Conservation (phyloP, 108 stramenopile species). For the Mediolabrus comicus region DNA sequence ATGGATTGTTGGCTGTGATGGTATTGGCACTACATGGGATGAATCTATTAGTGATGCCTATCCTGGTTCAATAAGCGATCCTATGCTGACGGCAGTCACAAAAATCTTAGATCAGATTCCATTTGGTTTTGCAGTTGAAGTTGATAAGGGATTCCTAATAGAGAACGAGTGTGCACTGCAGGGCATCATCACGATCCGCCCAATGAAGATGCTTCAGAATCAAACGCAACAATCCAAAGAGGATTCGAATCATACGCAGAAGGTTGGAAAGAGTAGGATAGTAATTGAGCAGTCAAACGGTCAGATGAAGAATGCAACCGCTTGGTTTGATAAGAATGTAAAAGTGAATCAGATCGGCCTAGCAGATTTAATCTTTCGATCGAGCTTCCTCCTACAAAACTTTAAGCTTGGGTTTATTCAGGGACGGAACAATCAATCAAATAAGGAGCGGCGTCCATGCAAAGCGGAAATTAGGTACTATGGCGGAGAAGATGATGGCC, state of each 20-base stretch:
- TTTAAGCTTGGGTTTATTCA: conserved; percentile 1
- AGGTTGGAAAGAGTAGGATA: conserved; percentile 5
- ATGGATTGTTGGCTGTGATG: neutral
- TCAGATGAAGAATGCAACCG: conserved; percentile 6
- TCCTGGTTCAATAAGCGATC: neutral
- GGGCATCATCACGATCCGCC: neutral
- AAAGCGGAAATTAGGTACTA: conserved; percentile 2
- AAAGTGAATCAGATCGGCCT: neutral
- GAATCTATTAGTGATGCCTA: neutral
- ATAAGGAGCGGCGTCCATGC: neutral
- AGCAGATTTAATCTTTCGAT: neutral
- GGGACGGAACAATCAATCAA: neutral
- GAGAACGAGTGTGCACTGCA: neutral
- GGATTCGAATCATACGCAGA: neutral
- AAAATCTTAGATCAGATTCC: neutral
- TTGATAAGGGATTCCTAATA: conserved; percentile 2
- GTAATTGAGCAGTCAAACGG: neutral
- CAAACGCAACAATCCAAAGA: conserved; percentile 6
- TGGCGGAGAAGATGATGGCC: neutral
- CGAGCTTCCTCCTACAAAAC: neutral
- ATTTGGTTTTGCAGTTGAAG: conserved; percentile 1
- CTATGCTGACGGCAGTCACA: neutral
- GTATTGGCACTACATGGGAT: neutral
- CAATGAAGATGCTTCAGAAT: neutral
- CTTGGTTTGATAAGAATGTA: neutral